Evolutionary conservation across 164 flowering plant species (phyloP), one percentile per base, ranked within the genome.

Genomic region (Sextonia rubra): DNA sequence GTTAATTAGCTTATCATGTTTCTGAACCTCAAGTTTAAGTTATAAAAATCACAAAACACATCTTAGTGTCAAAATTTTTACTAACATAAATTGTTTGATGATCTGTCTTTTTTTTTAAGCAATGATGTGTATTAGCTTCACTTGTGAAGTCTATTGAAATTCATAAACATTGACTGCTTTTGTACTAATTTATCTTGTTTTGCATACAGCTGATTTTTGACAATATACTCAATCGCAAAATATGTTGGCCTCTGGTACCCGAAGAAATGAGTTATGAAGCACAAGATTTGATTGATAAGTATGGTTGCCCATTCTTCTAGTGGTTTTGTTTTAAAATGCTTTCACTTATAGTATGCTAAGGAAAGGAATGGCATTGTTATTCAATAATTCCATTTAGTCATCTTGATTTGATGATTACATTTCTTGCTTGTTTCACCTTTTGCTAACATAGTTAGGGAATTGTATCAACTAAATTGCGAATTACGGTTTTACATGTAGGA

Each of bases 211-310:
- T 71, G 73, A 93, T 96, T 80, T 96, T 96, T 79, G 97, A 93
- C 79, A 96, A 96, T 80, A 96, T 96, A 76, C 98, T 96, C 79
- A 96, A 96, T 77, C 94, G 94, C 24, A 91, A 93, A 27, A 96
- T 96, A 71, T 98, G 97, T 71, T 96, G 99, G 99, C 99, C 98
- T 3, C 78, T 75, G 27, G 91, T 86, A 62, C 99, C 98, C 37
- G 97, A 90, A 56, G 99, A 96, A 77, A 89, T 96, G 97, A 93
- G 95, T 78, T 73, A 24, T 69, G 98, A 96, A 86, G 92, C 98
- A 68, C 75, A 78, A 29, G 99, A 96, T 83, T 77, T 96, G 32
- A 91, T 96, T 78, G 93, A 96, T 75, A 76, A 86, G 99, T 96
- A 86, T 85, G 91, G 65, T 12, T 71, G 56, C 12, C 61, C 47